These are phyloP conservation scores for Camelina sativa DNA, from an alignment of 345 rosid genomes.

Conservation along the genomic window DNA sequence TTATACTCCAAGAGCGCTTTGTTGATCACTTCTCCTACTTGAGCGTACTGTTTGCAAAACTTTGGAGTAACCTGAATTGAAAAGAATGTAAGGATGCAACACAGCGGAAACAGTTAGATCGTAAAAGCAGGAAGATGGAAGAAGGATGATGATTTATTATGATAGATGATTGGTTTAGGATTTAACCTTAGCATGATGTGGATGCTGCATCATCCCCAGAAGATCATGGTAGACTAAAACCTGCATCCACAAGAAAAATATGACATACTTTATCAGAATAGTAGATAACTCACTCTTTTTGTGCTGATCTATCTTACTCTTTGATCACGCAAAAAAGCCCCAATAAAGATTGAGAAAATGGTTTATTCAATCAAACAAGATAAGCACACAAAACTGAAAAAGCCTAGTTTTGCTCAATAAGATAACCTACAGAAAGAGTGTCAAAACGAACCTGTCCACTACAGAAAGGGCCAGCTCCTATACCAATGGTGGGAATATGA, in stretches of 20 bases:
- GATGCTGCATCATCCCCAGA: conserved; percentile 94
- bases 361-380: neutral
- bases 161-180: neutral
- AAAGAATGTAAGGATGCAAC: conserved; percentile 6
- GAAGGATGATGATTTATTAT: neutral
- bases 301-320: neutral
- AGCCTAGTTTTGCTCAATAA: neutral
- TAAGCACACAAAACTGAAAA: neutral
- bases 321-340: neutral
- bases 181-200: conserved; percentile 93
- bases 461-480: conserved; percentile 97
- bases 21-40: conserved; percentile 76
- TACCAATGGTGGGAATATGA: conserved; percentile 88
- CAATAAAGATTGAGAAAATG: neutral
- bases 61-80: conserved; percentile 78
- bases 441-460: conserved; percentile 77
- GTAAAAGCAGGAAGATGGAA: conserved; percentile 19
- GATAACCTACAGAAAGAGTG: neutral
- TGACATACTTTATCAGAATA: conserved; percentile 14
- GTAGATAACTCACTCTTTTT: conserved; percentile 18
- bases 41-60: conserved; percentile 83
- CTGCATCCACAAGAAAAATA: conserved; percentile 46
- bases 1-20: conserved; percentile 74
- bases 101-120: neutral
- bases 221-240: conserved; percentile 92